A percentile compares a stretch with the other conserved stretches of the same genome.
These are phyloP conservation scores for Camellia japonica DNA, from an alignment of 148 eudicot species.

Conservation along the genomic window DNA sequence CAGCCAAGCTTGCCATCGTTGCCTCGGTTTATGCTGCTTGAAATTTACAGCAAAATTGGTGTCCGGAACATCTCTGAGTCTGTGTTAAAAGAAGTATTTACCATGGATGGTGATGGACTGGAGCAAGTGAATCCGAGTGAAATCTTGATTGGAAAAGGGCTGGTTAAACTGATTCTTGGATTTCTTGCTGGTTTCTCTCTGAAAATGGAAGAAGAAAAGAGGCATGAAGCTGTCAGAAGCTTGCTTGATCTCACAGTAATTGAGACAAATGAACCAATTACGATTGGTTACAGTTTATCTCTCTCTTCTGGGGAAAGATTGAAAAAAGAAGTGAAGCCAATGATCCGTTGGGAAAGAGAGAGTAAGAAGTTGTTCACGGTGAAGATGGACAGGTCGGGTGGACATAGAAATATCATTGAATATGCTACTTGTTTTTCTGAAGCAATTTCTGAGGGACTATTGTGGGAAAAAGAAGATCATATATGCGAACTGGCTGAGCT, in stretches of 20 bases:
- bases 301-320: constrained; percentile 41
- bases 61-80: constrained; percentile 49
- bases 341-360: constrained; percentile 58
- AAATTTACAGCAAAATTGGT: constrained; percentile 49
- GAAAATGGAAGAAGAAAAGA: constrained; percentile 33
- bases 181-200: constrained; percentile 42
- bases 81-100: constrained; percentile 25
- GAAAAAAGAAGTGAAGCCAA: constrained; percentile 27
- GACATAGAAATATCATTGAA: constrained; percentile 34
- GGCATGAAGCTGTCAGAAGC: constrained; percentile 36
- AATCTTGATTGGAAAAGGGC: constrained; percentile 36
- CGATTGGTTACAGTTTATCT: constrained; percentile 30
- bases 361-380: constrained; percentile 30
- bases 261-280: constrained; percentile 37
- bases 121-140: constrained; percentile 27
- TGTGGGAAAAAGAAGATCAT: constrained; percentile 52
- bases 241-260: constrained; percentile 33
- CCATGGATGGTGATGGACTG: constrained; percentile 12
- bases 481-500: constrained; percentile 43
- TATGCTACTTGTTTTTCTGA: constrained; percentile 48
- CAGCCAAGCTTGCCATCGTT: constrained; percentile 25
- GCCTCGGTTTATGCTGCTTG: constrained; percentile 36
- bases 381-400: constrained; percentile 35
- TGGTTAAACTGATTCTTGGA: constrained; percentile 47
- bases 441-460: constrained; percentile 52